Evolutionary conservation across 2,329 filamentous ascomycete genomes (phyloP).

Genomic region (Epichloe elymi): DNA sequence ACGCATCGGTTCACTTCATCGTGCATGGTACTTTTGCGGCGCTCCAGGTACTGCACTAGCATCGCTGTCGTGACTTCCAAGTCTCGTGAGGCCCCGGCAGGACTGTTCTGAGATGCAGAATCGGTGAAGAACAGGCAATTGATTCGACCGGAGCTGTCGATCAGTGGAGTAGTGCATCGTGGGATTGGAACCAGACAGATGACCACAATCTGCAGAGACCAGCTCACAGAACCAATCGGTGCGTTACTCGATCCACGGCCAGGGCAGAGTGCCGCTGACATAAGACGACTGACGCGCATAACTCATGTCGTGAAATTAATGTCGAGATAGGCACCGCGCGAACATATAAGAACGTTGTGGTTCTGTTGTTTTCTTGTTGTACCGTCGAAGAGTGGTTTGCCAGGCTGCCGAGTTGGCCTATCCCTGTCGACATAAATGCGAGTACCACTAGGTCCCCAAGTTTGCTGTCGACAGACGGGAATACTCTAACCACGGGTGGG

Average conservation of each 20-base stretch:
- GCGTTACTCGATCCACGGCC: conserved; percentile 8
- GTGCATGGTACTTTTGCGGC: neutral
- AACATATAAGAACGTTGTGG: conserved; percentile 1
- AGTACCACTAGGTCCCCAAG: neutral
- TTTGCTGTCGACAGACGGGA: neutral
- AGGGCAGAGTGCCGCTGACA: neutral
- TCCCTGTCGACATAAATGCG: neutral
- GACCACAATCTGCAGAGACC: conserved; percentile 6
- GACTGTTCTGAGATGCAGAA: neutral
- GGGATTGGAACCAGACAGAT: conserved; percentile 6
- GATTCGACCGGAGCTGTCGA: conserved; percentile 5
- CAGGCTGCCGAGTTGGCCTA: neutral
- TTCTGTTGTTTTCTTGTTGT: neutral
- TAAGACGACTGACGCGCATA: conserved; percentile 6
- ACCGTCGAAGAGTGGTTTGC: neutral
- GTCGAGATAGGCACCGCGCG: neutral
- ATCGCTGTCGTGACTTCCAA: neutral
- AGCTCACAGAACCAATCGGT: conserved; percentile 5
- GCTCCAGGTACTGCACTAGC: neutral
- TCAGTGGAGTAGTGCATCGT: conserved; percentile 4
- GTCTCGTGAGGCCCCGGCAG: neutral
- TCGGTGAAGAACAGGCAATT: conserved; percentile 2
- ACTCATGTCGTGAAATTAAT: neutral
- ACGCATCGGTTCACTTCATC: neutral
- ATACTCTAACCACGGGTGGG: conserved; percentile 41